Evolutionary conservation across 371 early-diverging fungal genomes (phyloP).

Genomic region (Encephalitozoon hellem): DNA sequence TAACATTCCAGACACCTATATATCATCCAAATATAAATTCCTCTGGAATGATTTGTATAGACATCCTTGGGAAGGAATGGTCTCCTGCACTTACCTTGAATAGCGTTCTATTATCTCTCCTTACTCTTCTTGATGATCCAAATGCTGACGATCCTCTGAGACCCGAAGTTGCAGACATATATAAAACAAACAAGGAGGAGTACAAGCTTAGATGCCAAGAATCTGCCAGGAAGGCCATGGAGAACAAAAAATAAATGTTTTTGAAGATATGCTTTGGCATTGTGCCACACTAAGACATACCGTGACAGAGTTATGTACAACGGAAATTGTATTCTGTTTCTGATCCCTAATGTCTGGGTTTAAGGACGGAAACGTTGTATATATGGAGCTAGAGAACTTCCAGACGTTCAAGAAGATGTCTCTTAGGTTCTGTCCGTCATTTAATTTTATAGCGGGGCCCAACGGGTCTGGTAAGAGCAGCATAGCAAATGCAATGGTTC

Average conservation of each 20-base stretch:
- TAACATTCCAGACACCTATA: slow-evolving; percentile 85
- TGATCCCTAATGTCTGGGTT: slow-evolving; percentile 8
- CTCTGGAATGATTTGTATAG: slow-evolving; percentile 91
- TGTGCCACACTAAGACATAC: background rate
- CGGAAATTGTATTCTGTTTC: background rate
- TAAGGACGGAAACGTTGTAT: slow-evolving; percentile 48
- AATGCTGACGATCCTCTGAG: slow-evolving; percentile 89
- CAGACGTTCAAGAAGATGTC: slow-evolving; percentile 54
- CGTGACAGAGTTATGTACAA: background rate
- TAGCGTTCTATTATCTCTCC: slow-evolving; percentile 84
- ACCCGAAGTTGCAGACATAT: slow-evolving; percentile 86
- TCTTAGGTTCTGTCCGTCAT: slow-evolving; percentile 51
- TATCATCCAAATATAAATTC: slow-evolving; percentile 98
- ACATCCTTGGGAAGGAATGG: slow-evolving; percentile 94
- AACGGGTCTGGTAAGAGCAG: slow-evolving; percentile 93
- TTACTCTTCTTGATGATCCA: slow-evolving; percentile 90
- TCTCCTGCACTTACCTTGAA: slow-evolving; percentile 91
- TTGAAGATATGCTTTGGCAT: slow-evolving; percentile 20
- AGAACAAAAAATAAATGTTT: slow-evolving; percentile 30
- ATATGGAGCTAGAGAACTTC: slow-evolving; percentile 53
- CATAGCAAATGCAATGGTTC: slow-evolving; percentile 85
- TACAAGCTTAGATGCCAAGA: slow-evolving; percentile 57
- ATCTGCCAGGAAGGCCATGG: slow-evolving; percentile 52
- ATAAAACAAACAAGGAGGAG: slow-evolving; percentile 74
- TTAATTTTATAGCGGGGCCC: slow-evolving; percentile 61